Conservation (phyloP, 331 rosid genomes). For the Cydonia oblonga region DNA sequence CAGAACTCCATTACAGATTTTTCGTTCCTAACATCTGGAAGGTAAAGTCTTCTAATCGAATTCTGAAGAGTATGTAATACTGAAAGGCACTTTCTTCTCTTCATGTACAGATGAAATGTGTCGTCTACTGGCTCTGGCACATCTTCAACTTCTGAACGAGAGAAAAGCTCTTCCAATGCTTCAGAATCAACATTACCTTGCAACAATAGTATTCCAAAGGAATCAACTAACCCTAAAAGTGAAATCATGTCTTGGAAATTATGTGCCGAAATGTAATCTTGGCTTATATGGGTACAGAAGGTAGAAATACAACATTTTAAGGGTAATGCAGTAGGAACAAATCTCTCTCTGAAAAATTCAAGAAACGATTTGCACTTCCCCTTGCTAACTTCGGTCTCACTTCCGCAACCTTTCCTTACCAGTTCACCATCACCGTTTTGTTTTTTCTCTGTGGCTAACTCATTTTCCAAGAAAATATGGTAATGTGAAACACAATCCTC, state of each 20-base stretch:
- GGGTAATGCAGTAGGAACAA: constrained; percentile 14
- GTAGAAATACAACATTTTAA: constrained; percentile 25
- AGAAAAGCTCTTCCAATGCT: constrained; percentile 35
- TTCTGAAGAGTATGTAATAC: constrained; percentile 24
- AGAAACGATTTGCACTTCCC: constrained; percentile 34
- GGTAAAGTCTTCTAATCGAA: constrained; percentile 27
- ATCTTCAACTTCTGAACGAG: constrained; percentile 10
- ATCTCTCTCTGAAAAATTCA: constrained; percentile 36
- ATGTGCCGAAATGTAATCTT: constrained; percentile 23
- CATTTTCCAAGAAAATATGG: constrained; percentile 34
- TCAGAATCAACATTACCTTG: constrained; percentile 19
- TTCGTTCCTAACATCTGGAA: constrained; percentile 19
- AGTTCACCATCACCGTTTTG: neutral
- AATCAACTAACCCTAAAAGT: constrained; percentile 19
- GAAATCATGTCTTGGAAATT: constrained; percentile 19
- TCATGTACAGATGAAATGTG: constrained; percentile 1
- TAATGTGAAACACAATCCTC: constrained; percentile 50
- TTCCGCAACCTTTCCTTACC: neutral
- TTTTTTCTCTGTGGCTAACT: constrained; percentile 21
- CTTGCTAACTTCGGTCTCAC: constrained; percentile 2
- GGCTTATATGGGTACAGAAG: constrained; percentile 43
- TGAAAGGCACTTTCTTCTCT: constrained; percentile 34
- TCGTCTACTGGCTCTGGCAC: neutral
- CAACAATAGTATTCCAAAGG: constrained; percentile 27
- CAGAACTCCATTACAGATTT: constrained; percentile 33